phyloP scores from a whole-genome alignment of 345 rosid genomes.

The thale cress (Arabidopsis thaliana) region TAIR10.1 NC_003074.8:4384501-4385000 shows the following conservation, averaged over 20 bases:
- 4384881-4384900: conserved; percentile 33
- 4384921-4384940: conserved; percentile 44
- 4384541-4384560: not conserved
- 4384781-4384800: not conserved
- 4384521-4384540: not conserved
- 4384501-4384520: not conserved
- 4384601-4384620: not conserved
- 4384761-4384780: not conserved
- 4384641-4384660: not conserved
- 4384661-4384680: not conserved
- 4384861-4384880: conserved; percentile 7
- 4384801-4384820: not conserved
- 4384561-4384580: conserved; percentile 1
- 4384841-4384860: conserved; percentile 17
- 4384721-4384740: not conserved
- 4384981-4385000: conserved; percentile 46
- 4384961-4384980: conserved; percentile 37
- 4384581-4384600: not conserved
- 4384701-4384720: not conserved
- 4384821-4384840: conserved; percentile 6
- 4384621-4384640: not conserved
- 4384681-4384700: not conserved
- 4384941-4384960: conserved; percentile 37
- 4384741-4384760: not conserved
- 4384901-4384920: conserved; percentile 31